Percentiles rank a stretch among this genome's conserved stretches.
phyloP scores from a whole-genome alignment of 73 alveolate genomes.

The Halteria grandinella region DNA sequence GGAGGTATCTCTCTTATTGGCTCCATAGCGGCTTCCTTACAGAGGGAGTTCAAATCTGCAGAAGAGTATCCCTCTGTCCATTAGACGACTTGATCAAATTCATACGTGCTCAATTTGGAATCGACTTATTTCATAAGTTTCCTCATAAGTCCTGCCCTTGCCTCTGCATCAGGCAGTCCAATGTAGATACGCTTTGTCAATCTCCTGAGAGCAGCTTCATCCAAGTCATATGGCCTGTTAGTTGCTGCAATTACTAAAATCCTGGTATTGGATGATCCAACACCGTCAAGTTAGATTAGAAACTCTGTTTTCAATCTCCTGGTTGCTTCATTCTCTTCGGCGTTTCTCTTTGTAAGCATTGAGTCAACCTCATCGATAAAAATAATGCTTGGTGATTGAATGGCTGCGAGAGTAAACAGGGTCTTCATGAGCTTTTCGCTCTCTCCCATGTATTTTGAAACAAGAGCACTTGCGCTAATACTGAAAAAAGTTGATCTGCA shows the following conservation, averaged over 20 bases:
- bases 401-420: constrained; percentile 84
- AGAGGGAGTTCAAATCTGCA: constrained; percentile 79
- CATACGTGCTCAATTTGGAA: constrained; percentile 53
- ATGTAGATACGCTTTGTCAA: constrained; percentile 87
- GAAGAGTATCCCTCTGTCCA: constrained; percentile 82
- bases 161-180: constrained; percentile 86
- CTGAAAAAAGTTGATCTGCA: constrained; percentile 92
- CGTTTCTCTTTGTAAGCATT: constrained; percentile 85
- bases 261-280: constrained; percentile 72
- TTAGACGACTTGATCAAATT: constrained; percentile 64
- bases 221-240: constrained; percentile 89
- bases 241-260: constrained; percentile 86
- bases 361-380: constrained; percentile 96
- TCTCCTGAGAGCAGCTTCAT: constrained; percentile 93
- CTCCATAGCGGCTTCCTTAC: constrained; percentile 90
- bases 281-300: constrained; percentile 94
- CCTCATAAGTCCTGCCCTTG: constrained; percentile 77
- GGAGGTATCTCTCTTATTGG: constrained; percentile 80
- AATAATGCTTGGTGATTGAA: constrained; percentile 86
- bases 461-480: constrained; percentile 88
- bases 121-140: constrained; percentile 71
- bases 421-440: constrained; percentile 93
- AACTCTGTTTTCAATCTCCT: constrained; percentile 95
- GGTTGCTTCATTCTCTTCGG: constrained; percentile 91
- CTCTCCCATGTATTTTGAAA: constrained; percentile 94